Evolutionary conservation across 495 filamentous ascomycete species (phyloP).

Genomic region (Pyronema domesticum): DNA sequence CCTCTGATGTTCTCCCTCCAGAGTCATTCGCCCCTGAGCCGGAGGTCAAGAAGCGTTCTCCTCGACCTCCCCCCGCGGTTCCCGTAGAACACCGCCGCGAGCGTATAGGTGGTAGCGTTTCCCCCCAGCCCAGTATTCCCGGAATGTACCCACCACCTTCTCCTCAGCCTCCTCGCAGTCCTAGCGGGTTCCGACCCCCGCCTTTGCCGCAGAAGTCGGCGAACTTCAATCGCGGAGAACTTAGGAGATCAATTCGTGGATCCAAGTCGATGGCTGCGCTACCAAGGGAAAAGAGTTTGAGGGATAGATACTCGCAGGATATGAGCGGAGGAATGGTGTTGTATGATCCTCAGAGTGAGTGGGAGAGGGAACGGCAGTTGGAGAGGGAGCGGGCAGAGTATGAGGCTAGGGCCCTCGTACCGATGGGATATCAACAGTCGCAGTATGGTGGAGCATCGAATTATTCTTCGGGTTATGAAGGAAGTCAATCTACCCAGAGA

Average conservation of each 20-base stretch:
- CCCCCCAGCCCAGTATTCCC: neutral
- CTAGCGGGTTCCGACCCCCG: neutral
- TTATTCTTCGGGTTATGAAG: conserved; percentile 2
- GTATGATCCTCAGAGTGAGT: conserved; percentile 20
- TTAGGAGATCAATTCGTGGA: conserved; percentile 12
- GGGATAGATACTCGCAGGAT: conserved; percentile 16
- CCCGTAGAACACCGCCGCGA: conserved; percentile 16
- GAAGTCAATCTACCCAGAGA: conserved; percentile 5
- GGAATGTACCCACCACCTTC: too few relatives aligned
- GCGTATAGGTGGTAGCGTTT: conserved; percentile 16
- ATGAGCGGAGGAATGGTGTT: conserved; percentile 19
- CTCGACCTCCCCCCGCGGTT: conserved; percentile 17
- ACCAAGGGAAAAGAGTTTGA: conserved; percentile 8
- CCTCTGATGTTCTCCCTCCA: conserved; percentile 78
- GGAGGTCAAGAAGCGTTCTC: conserved; percentile 43
- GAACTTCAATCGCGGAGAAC: neutral
- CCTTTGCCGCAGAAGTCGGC: neutral
- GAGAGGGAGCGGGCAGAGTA: conserved; percentile 13
- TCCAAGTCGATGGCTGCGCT: conserved; percentile 19
- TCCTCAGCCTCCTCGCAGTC: conserved; percentile 10
- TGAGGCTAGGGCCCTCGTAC: conserved; percentile 21
- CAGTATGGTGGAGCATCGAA: conserved; percentile 9
- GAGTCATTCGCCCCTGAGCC: conserved; percentile 90
- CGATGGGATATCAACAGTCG: neutral
- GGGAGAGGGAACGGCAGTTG: conserved; percentile 14